Conservation (phyloP, 169 alveolate genomes). For the Cryptosporidium canis region DNA sequence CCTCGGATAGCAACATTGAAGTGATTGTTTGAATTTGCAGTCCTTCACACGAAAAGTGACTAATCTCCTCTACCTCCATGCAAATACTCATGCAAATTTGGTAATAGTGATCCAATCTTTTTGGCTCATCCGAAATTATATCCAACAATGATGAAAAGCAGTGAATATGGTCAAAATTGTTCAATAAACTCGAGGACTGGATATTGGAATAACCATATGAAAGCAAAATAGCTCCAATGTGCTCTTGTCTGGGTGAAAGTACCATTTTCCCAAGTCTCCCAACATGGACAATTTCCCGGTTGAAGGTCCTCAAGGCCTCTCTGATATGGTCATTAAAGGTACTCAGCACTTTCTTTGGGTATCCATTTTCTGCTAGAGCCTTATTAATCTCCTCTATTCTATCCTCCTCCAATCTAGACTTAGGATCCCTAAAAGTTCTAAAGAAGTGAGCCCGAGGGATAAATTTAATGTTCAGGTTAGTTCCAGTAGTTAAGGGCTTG, state of each 20-base stretch:
- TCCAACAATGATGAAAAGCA: slow-evolving; percentile 24
- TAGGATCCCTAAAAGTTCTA: not conserved
- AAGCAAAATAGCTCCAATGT: slow-evolving; percentile 23
- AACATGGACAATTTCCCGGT: slow-evolving; percentile 22
- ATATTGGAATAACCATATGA: slow-evolving; percentile 46
- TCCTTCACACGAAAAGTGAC: not conserved
- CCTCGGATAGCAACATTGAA: not conserved
- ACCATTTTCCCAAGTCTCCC: slow-evolving; percentile 34
- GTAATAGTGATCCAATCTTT: slow-evolving; percentile 58
- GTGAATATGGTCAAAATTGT: slow-evolving; percentile 37
- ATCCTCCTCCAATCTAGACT: not conserved
- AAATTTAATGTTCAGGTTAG: not conserved
- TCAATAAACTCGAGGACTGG: slow-evolving; percentile 5
- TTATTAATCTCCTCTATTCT: not conserved
- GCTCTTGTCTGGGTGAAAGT: slow-evolving; percentile 32
- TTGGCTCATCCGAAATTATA: slow-evolving; percentile 18
- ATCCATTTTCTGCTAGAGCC: not conserved
- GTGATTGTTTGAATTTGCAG: slow-evolving; percentile 17
- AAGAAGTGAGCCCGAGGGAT: slow-evolving; percentile 31
- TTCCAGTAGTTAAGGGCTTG: not conserved
- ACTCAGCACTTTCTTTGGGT: not conserved
- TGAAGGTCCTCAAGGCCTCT: not conserved
- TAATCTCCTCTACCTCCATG: slow-evolving; percentile 35
- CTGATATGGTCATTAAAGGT: not conserved
- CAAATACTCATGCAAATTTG: slow-evolving; percentile 66